Base-by-base conservation (phyloP, 2,329 filamentous ascomycete species). In the Domatiomyces catenatus region DNA sequence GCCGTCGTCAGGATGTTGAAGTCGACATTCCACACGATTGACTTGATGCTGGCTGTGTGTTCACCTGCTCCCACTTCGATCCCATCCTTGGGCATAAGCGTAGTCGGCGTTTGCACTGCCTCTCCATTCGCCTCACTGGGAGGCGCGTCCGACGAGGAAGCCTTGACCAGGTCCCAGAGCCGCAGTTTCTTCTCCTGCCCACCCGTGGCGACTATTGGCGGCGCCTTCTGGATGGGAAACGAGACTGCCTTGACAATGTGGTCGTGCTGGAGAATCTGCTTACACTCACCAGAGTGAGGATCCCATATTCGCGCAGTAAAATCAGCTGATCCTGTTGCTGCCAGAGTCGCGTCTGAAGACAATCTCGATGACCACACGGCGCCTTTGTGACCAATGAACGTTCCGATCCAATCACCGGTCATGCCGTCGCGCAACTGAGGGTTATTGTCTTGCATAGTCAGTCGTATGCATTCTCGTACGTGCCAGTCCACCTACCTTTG, bases 241-340 rank as follows among this genome's bases (percentile, higher is more conserved):
- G 92, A 88, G 55, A 96, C 80, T 42, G 90, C 86, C 56, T 92
- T 86, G 54, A 96, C 92, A 57, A 98, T 95, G 67, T 98, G 92
- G 57, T 88, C 80, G 67, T 98, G 92, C 63, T 90, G 81, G 36
- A 98, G 77, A 2, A 86, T 89, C 62, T 84, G 84, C 43, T 94
- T 75, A 47, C 86, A 80, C 70, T 95, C 89, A 60, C 93, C 93
- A 0, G 86, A 92, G 62, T 93, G 86, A 0, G 92, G 94, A 62
- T 98, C 88, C 92, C 93, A 98, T 48, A 98, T 83, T 67, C 93
- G 95, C 84, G 87, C 87, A 51, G 87, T 92, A 66, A 98, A 98
- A 66, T 98, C 92, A 48, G 92, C 92, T 47, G 89, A 93, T 46
- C 86, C 92, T 32, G 93, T 96, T 8, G 89, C 92, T 51, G 92